These are phyloP conservation scores for Yamadazyma blattariae DNA, from an alignment of 1,139 yeast species.

Conservation along the genomic window DNA sequence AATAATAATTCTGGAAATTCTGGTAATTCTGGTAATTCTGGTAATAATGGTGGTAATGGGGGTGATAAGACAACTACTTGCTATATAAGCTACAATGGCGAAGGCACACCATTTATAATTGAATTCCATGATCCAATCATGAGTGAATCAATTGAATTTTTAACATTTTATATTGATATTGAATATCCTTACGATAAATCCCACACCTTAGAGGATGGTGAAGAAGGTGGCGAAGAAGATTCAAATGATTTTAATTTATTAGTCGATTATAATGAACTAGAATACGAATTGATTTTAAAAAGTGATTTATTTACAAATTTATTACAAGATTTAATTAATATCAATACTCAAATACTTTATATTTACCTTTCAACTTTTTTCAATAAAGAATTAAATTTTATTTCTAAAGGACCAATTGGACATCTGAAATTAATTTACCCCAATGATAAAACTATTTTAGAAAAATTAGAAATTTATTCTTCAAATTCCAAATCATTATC, in stretches of 20 bases:
- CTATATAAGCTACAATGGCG: constrained; percentile 44
- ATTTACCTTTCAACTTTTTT: constrained; percentile 36
- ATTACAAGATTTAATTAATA: constrained; percentile 64
- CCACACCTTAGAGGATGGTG: constrained; percentile 20
- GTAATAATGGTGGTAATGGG: not conserved
- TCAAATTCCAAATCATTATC: constrained; percentile 16
- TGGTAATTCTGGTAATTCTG: not conserved
- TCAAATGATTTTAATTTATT: constrained; percentile 19
- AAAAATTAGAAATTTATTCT: constrained; percentile 32
- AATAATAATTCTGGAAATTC: not conserved
- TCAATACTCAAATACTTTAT: constrained; percentile 59
- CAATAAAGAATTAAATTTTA: constrained; percentile 44
- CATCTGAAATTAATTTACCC: constrained; percentile 68
- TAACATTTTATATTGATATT: constrained; percentile 52
- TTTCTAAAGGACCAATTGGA: constrained; percentile 70
- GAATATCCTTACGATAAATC: constrained; percentile 25
- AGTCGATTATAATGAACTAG: constrained; percentile 49
- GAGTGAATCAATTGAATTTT: constrained; percentile 69
- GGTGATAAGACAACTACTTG: constrained; percentile 22
- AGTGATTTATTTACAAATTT: constrained; percentile 65
- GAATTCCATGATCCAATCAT: constrained; percentile 71
- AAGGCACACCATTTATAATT: constrained; percentile 64
- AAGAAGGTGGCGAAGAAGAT: constrained; percentile 24
- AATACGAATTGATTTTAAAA: constrained; percentile 64
- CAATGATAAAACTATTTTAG: constrained; percentile 58